Evolutionary conservation across 75 land plant genomes (phyloP).

Genomic region (Selaginella tamariscina): DNA sequence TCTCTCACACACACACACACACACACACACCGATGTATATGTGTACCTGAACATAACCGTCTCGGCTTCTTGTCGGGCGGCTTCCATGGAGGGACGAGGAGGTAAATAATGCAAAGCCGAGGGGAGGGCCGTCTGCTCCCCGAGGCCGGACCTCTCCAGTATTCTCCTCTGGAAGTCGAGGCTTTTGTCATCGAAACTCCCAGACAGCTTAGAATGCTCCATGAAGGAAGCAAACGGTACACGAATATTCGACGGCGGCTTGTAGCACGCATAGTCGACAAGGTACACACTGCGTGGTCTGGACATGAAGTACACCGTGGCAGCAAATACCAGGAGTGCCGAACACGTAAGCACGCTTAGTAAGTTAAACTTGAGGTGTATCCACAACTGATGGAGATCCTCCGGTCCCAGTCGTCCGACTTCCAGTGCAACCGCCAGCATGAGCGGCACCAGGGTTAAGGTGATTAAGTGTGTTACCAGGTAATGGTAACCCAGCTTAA

Average conservation of each 20-base stretch:
- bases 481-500: conserved; percentile 59
- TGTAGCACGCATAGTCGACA: conserved; percentile 46
- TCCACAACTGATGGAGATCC: conserved; percentile 44
- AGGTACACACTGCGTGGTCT: conserved; percentile 40
- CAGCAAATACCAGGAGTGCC: conserved; percentile 40
- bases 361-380: conserved; percentile 44
- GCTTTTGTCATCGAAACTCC: conserved; percentile 10
- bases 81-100: conserved; percentile 7
- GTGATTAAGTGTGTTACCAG: conserved; percentile 42
- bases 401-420: conserved; percentile 36
- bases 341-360: conserved; percentile 44
- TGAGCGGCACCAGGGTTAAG: conserved; percentile 40
- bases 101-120: conserved; percentile 5
- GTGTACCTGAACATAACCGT: conserved; percentile 12
- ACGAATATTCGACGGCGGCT: conserved; percentile 25
- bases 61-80: conserved; percentile 4
- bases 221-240: conserved; percentile 8
- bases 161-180: conserved; percentile 5
- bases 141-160: conserved; percentile 6
- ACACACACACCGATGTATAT: no score
- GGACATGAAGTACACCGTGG: conserved; percentile 39
- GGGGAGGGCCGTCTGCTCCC: conserved; percentile 10
- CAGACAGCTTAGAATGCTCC: conserved; percentile 10
- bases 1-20: no score
- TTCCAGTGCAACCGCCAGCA: conserved; percentile 36